phyloP scores from a whole-genome alignment of 257 asterid genomes.

The Capsicum pubescens region DNA sequence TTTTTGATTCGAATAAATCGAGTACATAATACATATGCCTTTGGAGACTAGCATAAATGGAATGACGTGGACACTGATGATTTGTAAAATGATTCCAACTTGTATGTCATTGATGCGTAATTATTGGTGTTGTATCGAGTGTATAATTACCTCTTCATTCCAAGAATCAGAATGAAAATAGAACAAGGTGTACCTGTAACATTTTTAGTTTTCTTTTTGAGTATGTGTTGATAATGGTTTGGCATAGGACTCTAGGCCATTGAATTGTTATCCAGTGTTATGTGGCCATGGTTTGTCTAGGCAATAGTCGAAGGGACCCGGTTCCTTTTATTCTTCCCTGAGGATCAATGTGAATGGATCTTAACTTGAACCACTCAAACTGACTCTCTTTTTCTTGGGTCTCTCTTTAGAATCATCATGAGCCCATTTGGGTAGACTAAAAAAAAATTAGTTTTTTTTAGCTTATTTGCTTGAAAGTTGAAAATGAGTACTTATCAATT shows the following conservation, averaged over 20 bases:
- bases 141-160: not conserved
- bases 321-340: not conserved
- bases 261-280: constrained; percentile 13
- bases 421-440: no score
- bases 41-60: not conserved
- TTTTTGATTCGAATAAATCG: no score
- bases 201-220: not conserved
- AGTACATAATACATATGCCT: no score
- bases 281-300: constrained; percentile 2
- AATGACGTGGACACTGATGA: not conserved
- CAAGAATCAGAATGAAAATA: not conserved
- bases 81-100: not conserved
- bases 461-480: no score
- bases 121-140: not conserved
- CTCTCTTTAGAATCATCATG: no score
- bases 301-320: not conserved
- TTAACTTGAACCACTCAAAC: not conserved
- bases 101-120: no score
- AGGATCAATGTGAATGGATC: not conserved
- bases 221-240: not conserved
- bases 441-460: no score
- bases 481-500: no score
- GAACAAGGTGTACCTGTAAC: not conserved
- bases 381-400: not conserved
- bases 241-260: not conserved